These are phyloP conservation scores for Bretschneidera sinensis DNA, from an alignment of 345 rosid species.

Conservation along the genomic window DNA sequence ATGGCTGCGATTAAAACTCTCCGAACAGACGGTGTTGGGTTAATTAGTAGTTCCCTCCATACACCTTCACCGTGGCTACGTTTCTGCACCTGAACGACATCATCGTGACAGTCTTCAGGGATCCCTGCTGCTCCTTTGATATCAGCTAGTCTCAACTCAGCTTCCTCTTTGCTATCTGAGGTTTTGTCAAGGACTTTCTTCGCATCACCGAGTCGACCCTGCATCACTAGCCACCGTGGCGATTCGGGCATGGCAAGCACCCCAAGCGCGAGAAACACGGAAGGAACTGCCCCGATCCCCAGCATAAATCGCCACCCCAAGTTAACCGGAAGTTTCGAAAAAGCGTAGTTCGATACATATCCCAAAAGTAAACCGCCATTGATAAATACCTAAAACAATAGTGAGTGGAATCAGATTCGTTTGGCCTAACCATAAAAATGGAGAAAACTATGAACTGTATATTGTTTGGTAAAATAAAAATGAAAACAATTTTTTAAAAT, in stretches of 20 bases:
- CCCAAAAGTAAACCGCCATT: slow-evolving; percentile 69
- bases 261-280: slow-evolving; percentile 47
- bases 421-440: too few relatives aligned
- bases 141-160: slow-evolving; percentile 56
- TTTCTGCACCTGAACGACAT: slow-evolving; percentile 42
- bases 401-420: too few relatives aligned
- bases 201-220: slow-evolving; percentile 83
- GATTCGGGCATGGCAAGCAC: slow-evolving; percentile 92
- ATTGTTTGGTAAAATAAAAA: too few relatives aligned
- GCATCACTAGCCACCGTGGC: slow-evolving; percentile 94
- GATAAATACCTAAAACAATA: slow-evolving; percentile 71
- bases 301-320: slow-evolving; percentile 91
- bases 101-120: slow-evolving; percentile 66
- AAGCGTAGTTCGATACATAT: slow-evolving; percentile 71
- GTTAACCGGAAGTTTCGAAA: slow-evolving; percentile 48
- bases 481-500: too few relatives aligned
- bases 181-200: slow-evolving; percentile 65
- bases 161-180: slow-evolving; percentile 60
- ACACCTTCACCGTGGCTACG: slow-evolving; percentile 57
- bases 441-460: too few relatives aligned
- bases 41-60: slow-evolving; percentile 57
- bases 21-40: slow-evolving; percentile 65
- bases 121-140: slow-evolving; percentile 86
- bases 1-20: slow-evolving; percentile 59
- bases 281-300: slow-evolving; percentile 68